phyloP scores from a whole-genome alignment of 2,329 filamentous ascomycete genomes.

The Colletotrichum lini region DNA sequence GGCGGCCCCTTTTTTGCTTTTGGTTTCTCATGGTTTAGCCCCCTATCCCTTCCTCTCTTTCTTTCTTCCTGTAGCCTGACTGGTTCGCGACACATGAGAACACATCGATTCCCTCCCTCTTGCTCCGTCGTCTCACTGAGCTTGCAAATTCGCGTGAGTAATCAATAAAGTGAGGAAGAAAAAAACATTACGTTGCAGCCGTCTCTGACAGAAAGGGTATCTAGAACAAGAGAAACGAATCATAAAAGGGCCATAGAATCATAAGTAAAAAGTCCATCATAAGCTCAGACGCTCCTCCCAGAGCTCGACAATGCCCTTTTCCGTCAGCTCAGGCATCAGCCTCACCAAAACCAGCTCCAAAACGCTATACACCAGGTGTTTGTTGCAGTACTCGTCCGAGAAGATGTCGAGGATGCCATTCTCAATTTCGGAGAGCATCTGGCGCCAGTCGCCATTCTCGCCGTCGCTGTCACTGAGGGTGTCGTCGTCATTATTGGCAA shows the following conservation, averaged over 20 bases:
- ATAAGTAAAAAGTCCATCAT: constrained; percentile 16
- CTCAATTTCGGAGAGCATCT: constrained; percentile 72
- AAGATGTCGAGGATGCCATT: constrained; percentile 79
- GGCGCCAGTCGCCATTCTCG: constrained; percentile 56
- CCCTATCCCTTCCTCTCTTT: constrained; percentile 17
- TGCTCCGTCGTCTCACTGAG: background rate
- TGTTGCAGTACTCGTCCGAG: constrained; percentile 90
- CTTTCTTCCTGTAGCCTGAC: constrained; percentile 4
- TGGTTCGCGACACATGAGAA: constrained; percentile 23
- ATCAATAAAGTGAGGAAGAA: background rate
- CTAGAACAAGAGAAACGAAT: constrained; percentile 19
- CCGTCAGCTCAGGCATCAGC: constrained; percentile 86
- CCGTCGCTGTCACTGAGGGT: constrained; percentile 44
- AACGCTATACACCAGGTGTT: constrained; percentile 87
- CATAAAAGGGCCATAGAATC: background rate
- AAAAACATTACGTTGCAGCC: background rate
- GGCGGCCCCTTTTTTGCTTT: constrained; percentile 42
- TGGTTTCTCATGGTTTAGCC: constrained; percentile 35
- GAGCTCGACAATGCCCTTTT: constrained; percentile 79
- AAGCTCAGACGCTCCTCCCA: constrained; percentile 77
- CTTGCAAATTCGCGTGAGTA: background rate
- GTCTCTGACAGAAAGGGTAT: constrained; percentile 36
- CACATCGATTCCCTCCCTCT: constrained; percentile 17
- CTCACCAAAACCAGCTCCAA: constrained; percentile 87
- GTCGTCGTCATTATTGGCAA: constrained; percentile 40